A percentile compares a stretch with the other conserved stretches of the same genome.
These are phyloP conservation scores for Phaeosphaeriaceae sp. DNA, from an alignment of 2,329 filamentous ascomycete species.

Conservation along the genomic window DNA sequence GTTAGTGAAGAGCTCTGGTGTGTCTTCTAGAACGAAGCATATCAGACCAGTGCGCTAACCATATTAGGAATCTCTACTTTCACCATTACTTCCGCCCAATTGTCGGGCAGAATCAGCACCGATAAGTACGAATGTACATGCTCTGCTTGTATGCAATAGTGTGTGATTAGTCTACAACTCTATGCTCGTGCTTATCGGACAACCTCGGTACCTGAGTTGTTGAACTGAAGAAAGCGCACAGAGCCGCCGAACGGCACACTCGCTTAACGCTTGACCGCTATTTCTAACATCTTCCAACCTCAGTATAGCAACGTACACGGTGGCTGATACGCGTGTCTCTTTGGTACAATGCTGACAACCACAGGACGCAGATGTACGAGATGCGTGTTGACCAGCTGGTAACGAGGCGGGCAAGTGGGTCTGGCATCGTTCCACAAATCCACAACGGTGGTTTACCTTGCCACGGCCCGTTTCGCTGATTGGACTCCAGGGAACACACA, in stretches of 20 bases:
- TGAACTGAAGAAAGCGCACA: conserved; percentile 4
- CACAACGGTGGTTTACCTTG: conserved; percentile 9
- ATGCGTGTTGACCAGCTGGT: conserved; percentile 1
- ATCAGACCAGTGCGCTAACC: not conserved
- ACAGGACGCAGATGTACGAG: not conserved
- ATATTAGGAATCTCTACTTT: not conserved
- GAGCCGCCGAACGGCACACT: conserved; percentile 9
- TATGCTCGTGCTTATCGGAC: not conserved
- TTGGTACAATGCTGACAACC: not conserved
- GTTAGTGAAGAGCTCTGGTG: no score
- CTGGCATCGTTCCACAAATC: conserved; percentile 7
- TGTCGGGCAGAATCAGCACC: not conserved
- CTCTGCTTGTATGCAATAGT: not conserved
- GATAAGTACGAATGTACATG: not conserved
- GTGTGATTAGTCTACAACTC: not conserved
- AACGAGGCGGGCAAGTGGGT: not conserved
- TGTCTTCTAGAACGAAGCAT: not conserved
- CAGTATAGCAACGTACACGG: not conserved
- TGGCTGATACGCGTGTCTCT: not conserved
- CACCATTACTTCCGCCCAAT: not conserved
- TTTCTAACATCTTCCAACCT: not conserved
- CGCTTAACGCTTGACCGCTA: conserved; percentile 9
- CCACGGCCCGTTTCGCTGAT: conserved; percentile 15
- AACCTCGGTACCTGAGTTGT: not conserved
- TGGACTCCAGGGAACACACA: conserved; percentile 19